These are phyloP conservation scores for Endogone sp. DNA, from an alignment of 192 early-diverging fungal genomes.

Conservation along the genomic window DNA sequence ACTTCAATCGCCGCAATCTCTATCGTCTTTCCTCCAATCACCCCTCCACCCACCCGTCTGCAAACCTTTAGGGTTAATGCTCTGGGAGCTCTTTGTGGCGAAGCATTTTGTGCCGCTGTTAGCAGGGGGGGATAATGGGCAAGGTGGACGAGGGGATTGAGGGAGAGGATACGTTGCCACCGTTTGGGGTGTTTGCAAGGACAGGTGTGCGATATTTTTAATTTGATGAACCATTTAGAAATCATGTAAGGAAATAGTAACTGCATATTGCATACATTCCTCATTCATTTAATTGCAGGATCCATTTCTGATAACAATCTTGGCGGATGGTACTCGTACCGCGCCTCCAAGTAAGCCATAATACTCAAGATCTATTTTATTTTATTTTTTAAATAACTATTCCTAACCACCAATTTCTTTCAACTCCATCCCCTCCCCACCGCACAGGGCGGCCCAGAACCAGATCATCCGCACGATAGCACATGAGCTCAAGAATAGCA, in stretches of 20 bases:
- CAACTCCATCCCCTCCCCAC: neutral
- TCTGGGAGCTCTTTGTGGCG: neutral
- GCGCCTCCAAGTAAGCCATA: conserved; percentile 3
- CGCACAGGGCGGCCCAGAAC: conserved; percentile 1
- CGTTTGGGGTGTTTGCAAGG: too few relatives aligned
- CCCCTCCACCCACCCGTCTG: too few relatives aligned
- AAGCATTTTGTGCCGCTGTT: neutral
- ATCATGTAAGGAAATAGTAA: too few relatives aligned
- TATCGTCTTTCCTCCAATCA: too few relatives aligned
- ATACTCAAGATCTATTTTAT: too few relatives aligned
- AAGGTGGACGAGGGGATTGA: too few relatives aligned
- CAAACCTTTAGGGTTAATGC: neutral
- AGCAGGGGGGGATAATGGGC: neutral
- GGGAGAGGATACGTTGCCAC: too few relatives aligned
- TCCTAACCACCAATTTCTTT: neutral
- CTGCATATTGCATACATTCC: too few relatives aligned
- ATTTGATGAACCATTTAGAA: too few relatives aligned
- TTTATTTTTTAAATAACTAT: neutral
- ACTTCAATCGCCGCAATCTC: too few relatives aligned
- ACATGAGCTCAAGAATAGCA: conserved; percentile 2
- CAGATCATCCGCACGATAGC: neutral
- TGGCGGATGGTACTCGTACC: conserved; percentile 5
- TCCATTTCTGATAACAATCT: conserved; percentile 3
- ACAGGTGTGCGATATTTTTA: too few relatives aligned
- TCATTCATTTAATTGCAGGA: too few relatives aligned